Base-by-base conservation (phyloP, 306 rosid genomes). In the Vicia sativa region DNA sequence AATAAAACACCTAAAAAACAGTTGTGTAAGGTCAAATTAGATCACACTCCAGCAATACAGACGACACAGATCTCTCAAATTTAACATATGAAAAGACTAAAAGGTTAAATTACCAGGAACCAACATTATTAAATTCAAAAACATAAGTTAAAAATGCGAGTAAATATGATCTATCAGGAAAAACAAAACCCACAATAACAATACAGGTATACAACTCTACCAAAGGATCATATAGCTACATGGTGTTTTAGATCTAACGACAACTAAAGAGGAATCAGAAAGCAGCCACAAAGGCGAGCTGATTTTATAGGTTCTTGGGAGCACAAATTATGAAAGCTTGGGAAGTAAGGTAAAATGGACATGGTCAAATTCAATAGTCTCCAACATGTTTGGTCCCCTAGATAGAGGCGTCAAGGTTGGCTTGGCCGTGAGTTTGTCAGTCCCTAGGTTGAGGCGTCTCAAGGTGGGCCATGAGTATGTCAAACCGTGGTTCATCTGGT, bases 401-500 rank as follows among this genome's bases (percentile, higher is more conserved):
- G 82, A 87, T 81, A 81, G 65, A 82, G 65, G 84, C 92, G 29
- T 88, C 96, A 85, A 85, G 91, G 97, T 87, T 81, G 95, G 96
- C 86, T 87, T 81, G 95, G 96, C 87, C 93, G 86, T 83, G 95
- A 80, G 74, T 84, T 86, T 83, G 92, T 87, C 89, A 83, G 96
- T 85, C 84, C 80, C 86, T 88, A 84, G 82, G 89, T 80, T 79
- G 89, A 82, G 65, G 84, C 92, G 39, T 90, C 97, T 90, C 97
- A 85, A 85, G 90, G 97, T 87, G 84, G 95, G 93, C 85, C 91
- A 86, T 86, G 95, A 80, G 75, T 84, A 86, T 83, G 92, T 87
- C 89, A 87, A 84, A 90, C 78, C 81, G 81, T 86, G 96, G 96
- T 86, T 92, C 96, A 86, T 86, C 95, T 74, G 85, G 80, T 90